phyloP scores from a whole-genome alignment of 805 yeast genomes.

The Candida pseudofarinosa region DNA sequence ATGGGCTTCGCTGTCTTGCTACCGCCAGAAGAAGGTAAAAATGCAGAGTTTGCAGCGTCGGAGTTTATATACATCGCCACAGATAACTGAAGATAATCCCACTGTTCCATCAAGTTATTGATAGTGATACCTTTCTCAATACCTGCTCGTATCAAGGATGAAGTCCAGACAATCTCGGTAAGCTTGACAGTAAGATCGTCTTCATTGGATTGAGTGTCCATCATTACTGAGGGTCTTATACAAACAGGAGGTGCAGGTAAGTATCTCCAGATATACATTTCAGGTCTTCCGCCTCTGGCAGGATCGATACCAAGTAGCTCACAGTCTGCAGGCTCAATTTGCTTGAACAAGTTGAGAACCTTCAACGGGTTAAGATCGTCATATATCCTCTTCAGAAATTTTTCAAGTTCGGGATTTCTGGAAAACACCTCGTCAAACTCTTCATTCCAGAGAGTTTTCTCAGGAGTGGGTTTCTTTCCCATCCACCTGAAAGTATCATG shows the following conservation, averaged over 20 bases:
- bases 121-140: constrained; percentile 92
- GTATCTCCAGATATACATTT: constrained; percentile 94
- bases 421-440: constrained; percentile 74
- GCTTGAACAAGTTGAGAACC: constrained; percentile 82
- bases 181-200: constrained; percentile 95
- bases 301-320: constrained; percentile 90
- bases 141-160: constrained; percentile 91
- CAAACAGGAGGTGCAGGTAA: constrained; percentile 99
- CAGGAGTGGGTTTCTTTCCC: constrained; percentile 84
- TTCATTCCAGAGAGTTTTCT: constrained; percentile 80
- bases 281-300: constrained; percentile 86
- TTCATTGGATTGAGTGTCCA: constrained; percentile 91
- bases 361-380: constrained; percentile 94
- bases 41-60: constrained; percentile 82
- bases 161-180: constrained; percentile 95
- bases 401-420: constrained; percentile 83
- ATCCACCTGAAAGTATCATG: constrained; percentile 96
- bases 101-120: constrained; percentile 93
- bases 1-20: constrained; percentile 68
- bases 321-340: constrained; percentile 81
- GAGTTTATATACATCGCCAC: constrained; percentile 97
- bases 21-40: constrained; percentile 61
- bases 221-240: constrained; percentile 93
- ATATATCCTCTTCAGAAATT: constrained; percentile 77
- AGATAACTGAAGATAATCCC: constrained; percentile 95